Conservation (phyloP, 2,329 filamentous ascomycete genomes). For the Arthrocladium fulminans region DNA sequence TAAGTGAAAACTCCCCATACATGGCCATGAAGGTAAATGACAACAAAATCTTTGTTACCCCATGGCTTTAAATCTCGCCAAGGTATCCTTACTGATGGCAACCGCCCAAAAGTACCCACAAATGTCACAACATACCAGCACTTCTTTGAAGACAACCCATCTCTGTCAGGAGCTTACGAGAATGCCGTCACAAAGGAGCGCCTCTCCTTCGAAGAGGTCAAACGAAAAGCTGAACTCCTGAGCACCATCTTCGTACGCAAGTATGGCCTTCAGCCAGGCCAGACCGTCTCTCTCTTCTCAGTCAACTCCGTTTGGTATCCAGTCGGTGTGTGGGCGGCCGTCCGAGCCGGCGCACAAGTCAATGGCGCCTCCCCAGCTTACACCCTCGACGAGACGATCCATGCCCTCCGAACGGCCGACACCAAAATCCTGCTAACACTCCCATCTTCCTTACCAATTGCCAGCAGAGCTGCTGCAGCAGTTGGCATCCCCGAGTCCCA, state of each 20-base stretch:
- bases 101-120: conserved; percentile 4
- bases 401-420: conserved; percentile 50
- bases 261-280: conserved; percentile 45
- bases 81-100: not conserved
- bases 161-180: conserved; percentile 39
- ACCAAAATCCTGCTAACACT: conserved; percentile 52
- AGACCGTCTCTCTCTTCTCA: conserved; percentile 53
- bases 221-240: conserved; percentile 47
- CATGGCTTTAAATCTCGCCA: no score
- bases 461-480: conserved; percentile 43
- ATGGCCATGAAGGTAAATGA: not conserved
- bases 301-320: conserved; percentile 61
- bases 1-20: no score
- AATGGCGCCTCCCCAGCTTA: conserved; percentile 57
- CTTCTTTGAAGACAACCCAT: conserved; percentile 3
- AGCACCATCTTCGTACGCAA: conserved; percentile 51
- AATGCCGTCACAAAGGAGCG: conserved; percentile 52
- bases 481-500: conserved; percentile 45
- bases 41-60: not conserved
- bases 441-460: conserved; percentile 46
- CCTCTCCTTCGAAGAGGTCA: conserved; percentile 50
- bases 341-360: conserved; percentile 47
- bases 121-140: conserved; percentile 9
- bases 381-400: conserved; percentile 59
- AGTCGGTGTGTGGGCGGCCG: conserved; percentile 50